Base-by-base conservation (phyloP, 441 rosid species). In the Rhodomyrtus psidioides region DNA sequence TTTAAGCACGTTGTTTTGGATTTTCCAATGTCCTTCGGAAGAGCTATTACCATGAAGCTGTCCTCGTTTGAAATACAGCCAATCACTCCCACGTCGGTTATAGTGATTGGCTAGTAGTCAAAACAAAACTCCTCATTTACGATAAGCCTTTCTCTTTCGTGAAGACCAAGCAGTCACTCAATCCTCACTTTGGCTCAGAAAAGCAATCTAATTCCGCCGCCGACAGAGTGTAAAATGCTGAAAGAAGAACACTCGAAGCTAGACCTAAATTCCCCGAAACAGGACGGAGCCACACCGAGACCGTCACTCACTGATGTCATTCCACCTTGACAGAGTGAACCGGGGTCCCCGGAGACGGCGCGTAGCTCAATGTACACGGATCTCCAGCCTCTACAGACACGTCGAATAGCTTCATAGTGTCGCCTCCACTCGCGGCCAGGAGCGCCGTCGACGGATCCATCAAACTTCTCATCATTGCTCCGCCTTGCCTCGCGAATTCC, bases 321-420 rank as follows among this genome's bases (percentile, higher is more conserved):
- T 95, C 98, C 98, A 96, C 90, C n/a, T 94, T 97, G 89, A 97
- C 93, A 27, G 99, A 94, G 93, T 94, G 96, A 82, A 96, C 97
- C 12, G 89, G 83, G 87, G 82, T 93, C 53, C 93, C 91, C 26
- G 96, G 94, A 81, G 97, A 90, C 15, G 99, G 98, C 81, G 93
- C 90, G 89, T 97, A 96, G 82, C 91, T 93, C 90, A 93, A 91
- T 82, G 92, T 90, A 89, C 97, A 94, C 42, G 95, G 99, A 92
- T 96, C 98, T 55, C 95, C 96, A 62, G 93, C 88, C 88, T 92
- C 95, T 56, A 90, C 93, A 6, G 95, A 92, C 14, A 94, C 95
- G 87, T 96, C 96, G 86, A 95, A 95, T 59, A 97, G 94, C 94
- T 95, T 97, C 75, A 97, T n/a, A n/a, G n/a, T n/a, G n/a, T n/a